phyloP scores from a whole-genome alignment of 352 stramenopile genomes.

The Globisporangium barbulae region DNA sequence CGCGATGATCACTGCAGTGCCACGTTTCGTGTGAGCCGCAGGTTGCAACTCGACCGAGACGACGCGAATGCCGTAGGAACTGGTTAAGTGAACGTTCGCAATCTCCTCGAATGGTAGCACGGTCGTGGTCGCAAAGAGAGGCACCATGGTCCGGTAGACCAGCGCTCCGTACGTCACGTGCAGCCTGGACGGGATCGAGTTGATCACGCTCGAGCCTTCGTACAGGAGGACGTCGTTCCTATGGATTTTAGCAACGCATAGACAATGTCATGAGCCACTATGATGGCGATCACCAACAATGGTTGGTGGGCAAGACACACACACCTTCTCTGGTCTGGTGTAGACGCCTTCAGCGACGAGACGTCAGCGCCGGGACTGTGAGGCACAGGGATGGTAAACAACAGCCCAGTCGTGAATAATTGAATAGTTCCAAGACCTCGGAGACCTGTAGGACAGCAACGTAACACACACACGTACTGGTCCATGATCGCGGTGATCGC shows the following conservation, averaged over 20 bases:
- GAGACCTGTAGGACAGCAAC: background rate
- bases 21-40: conserved; percentile 35
- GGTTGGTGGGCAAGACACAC: background rate
- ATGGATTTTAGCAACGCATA: background rate
- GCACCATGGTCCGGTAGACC: conserved; percentile 76
- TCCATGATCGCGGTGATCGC: conserved; percentile 62
- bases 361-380: conserved; percentile 42
- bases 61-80: conserved; percentile 65
- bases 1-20: conserved; percentile 55
- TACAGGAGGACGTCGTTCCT: conserved; percentile 79
- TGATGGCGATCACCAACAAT: background rate
- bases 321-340: conserved; percentile 20
- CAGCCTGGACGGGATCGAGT: conserved; percentile 63
- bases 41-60: conserved; percentile 45
- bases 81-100: conserved; percentile 44
- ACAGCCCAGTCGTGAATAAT: too few relatives aligned
- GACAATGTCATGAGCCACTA: background rate
- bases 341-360: conserved; percentile 36
- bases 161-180: conserved; percentile 73
- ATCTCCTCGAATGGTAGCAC: conserved; percentile 62
- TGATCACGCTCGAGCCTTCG: conserved; percentile 72
- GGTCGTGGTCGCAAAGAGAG: conserved; percentile 65
- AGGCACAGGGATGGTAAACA: too few relatives aligned
- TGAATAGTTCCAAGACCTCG: background rate
- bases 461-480: conserved; percentile 59